Evolutionary conservation across 208 protist genomes (phyloP), one percentile per base, ranked within the genome.

Genomic region (Leishmania lainsoni): DNA sequence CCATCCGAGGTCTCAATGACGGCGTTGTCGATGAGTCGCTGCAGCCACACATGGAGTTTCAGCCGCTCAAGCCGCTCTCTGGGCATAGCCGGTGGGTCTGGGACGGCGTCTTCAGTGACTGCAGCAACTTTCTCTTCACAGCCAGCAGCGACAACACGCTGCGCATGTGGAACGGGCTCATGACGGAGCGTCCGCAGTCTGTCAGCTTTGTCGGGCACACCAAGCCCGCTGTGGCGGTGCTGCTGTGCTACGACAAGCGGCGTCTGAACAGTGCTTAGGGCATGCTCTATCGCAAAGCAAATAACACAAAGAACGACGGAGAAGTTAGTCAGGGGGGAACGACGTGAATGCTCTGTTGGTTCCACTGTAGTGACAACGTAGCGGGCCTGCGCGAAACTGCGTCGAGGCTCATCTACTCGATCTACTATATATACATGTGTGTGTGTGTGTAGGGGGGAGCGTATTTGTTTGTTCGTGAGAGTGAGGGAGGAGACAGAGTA

Each of bases 1-100:
- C 59, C 56, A 51, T 45, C 74, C 32, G 32, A 69, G 91, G 20
- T 26, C 1, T 54, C 32, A 32, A 95, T 77, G 78, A 94, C 35
- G 94, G 87, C 12, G 79, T 87, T 10, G 89, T 78, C 81, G 12
- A 75, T 1, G 83, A 93, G 65, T 89, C 94, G 16, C 39, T 49
- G 51, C 39, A 80, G 22, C 75, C 86, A 59, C 75, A n/a, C 48
- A 66, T 83, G 14, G 59, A 93, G 12, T 94, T 97, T 68, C 86
- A 79, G 51, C 74, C 85, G 22, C 75, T 97, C 29, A 92, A 92
- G 71, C 92, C 94, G 16, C 80, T 97, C 42, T 79, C 80, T 16
- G 92, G 90, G 17, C 94, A 97, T 80, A 84, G 86, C 54, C 92
- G 94, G 17, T 97, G 94, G 92, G 94, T 97, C 29, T 97, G 94